Percentiles rank a stretch among this genome's conserved stretches.
phyloP scores from a whole-genome alignment of 2,329 filamentous ascomycete species.

The Hypoxylon sp. region DNA sequence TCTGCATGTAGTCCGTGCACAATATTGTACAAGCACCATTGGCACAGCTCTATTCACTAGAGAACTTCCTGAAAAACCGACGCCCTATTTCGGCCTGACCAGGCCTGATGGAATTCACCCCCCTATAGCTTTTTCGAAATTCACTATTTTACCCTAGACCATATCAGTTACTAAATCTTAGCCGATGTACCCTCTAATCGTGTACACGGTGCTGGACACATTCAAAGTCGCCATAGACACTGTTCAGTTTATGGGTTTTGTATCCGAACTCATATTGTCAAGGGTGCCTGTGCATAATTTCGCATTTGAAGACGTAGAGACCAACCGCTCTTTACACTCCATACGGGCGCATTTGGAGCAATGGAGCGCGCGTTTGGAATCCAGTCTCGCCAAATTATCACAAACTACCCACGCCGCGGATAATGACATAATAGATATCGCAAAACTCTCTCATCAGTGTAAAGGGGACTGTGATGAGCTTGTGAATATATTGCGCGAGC shows the following conservation, averaged over 20 bases:
- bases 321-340: neutral
- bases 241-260: neutral
- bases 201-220: neutral
- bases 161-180: neutral
- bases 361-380: neutral
- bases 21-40: too few relatives aligned
- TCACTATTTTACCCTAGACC: neutral
- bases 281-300: too few relatives aligned
- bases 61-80: too few relatives aligned
- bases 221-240: neutral
- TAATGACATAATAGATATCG: neutral
- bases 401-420: neutral
- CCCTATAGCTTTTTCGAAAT: neutral
- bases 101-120: too few relatives aligned
- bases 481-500: neutral
- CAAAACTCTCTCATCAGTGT: neutral
- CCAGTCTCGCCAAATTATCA: neutral
- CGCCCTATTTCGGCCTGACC: too few relatives aligned
- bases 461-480: neutral
- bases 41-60: too few relatives aligned
- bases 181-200: neutral
- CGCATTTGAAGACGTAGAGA: neutral
- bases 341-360: neutral
- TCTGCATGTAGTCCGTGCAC: too few relatives aligned
- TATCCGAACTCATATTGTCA: too few relatives aligned